Conservation (phyloP, 1,284 basidiomycete genomes). For the Leccinum subfulvum region DNA sequence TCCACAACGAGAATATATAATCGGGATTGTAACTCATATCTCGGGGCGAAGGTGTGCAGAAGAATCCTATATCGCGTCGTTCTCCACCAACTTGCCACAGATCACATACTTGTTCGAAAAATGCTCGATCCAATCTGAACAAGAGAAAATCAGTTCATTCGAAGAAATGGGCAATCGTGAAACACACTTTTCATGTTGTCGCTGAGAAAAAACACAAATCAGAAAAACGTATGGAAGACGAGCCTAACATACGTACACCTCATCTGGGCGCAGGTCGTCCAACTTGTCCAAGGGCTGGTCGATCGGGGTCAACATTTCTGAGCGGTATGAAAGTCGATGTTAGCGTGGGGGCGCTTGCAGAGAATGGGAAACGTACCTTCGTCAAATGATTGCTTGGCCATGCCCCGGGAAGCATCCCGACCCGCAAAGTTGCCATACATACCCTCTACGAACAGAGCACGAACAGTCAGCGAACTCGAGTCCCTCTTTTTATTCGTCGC, state of each 20-base stretch:
- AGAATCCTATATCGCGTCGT: conserved; percentile 42
- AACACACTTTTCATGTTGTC: conserved; percentile 82
- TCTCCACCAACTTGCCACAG: conserved; percentile 82
- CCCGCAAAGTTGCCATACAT: conserved; percentile 98
- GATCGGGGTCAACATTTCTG: conserved; percentile 87
- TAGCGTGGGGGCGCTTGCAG: not conserved
- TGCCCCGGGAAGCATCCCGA: conserved; percentile 88
- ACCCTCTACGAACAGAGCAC: conserved; percentile 49
- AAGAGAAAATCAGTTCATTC: conserved; percentile 2
- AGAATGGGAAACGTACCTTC: conserved; percentile 46
- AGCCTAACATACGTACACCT: conserved; percentile 62
- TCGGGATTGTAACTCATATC: not conserved
- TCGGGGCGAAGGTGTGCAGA: not conserved
- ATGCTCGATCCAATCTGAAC: conserved; percentile 82
- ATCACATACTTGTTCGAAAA: conserved; percentile 86
- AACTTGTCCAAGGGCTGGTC: conserved; percentile 87
- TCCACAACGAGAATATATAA: not conserved
- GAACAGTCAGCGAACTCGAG: not conserved
- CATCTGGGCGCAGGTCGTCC: conserved; percentile 71
- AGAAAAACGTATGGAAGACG: not conserved
- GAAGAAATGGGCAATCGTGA: not conserved
- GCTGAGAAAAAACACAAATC: conserved; percentile 37
- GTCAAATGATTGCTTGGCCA: conserved; percentile 97
- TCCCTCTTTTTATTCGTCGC: too few species aligned
- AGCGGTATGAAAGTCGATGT: not conserved